phyloP scores from a whole-genome alignment of 805 yeast species.

The Spathaspora boniae region DNA sequence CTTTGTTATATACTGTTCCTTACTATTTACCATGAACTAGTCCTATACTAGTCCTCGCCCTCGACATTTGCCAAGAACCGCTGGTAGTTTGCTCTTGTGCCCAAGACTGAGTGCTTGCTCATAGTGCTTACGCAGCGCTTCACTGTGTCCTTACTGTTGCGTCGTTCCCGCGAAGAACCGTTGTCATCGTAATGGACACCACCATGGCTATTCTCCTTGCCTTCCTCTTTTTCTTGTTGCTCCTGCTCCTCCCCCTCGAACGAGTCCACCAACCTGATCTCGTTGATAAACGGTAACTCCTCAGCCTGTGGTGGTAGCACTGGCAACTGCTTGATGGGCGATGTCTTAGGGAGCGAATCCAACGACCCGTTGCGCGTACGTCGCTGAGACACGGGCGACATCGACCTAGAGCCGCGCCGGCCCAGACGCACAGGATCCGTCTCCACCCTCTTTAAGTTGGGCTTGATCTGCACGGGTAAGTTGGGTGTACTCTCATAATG shows the following conservation, averaged over 20 bases:
- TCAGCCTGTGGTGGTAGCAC: slow-evolving; percentile 18
- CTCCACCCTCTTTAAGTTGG: too few relatives aligned
- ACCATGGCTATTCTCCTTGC: neutral
- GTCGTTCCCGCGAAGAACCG: too few relatives aligned
- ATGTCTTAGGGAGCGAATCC: slow-evolving; percentile 2
- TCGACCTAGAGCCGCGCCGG: too few relatives aligned
- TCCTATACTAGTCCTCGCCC: slow-evolving; percentile 3
- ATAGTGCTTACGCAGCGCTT: slow-evolving; percentile 25
- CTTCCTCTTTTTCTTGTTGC: neutral
- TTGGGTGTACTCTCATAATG: too few relatives aligned
- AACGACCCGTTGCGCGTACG: too few relatives aligned
- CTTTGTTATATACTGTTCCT: neutral
- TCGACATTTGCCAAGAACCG: slow-evolving; percentile 32
- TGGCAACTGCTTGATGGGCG: slow-evolving; percentile 16
- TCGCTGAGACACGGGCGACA: too few relatives aligned
- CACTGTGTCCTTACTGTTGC: slow-evolving; percentile 7
- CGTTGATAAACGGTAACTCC: slow-evolving; percentile 37
- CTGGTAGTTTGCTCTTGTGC: slow-evolving; percentile 37
- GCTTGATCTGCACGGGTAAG: too few relatives aligned
- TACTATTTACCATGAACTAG: neutral
- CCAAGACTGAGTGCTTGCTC: slow-evolving; percentile 35
- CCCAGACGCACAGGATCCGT: too few relatives aligned
- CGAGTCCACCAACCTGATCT: slow-evolving; percentile 23
- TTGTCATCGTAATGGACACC: neutral
- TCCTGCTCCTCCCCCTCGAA: slow-evolving; percentile 11